Evolutionary conservation across 2,329 filamentous ascomycete species (phyloP).

Genomic region (Neonectria ditissima): DNA sequence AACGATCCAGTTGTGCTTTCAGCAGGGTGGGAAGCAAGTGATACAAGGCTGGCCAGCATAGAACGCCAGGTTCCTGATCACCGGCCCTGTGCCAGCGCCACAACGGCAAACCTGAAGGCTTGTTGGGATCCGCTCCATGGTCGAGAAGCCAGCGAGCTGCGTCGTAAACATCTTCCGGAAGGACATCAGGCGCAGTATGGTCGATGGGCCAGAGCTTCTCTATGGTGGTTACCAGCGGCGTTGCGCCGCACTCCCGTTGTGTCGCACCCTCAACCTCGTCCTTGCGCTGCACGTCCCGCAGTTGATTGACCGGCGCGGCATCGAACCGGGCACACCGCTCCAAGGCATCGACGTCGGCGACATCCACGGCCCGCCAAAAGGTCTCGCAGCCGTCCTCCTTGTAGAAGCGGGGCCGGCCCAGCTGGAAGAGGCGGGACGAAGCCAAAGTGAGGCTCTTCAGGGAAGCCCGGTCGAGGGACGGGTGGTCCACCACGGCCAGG

Average conservation of each 20-base stretch:
- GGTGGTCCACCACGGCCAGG: not conserved
- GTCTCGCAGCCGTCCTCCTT: not conserved
- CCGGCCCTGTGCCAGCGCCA: not conserved
- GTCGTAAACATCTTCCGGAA: not conserved
- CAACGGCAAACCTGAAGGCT: not conserved
- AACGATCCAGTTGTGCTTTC: too few relatives aligned
- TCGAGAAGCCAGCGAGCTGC: not conserved
- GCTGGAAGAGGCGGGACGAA: constrained; percentile 5
- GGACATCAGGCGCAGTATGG: not conserved
- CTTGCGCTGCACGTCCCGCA: too few relatives aligned
- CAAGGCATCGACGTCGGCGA: not conserved
- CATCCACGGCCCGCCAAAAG: not conserved
- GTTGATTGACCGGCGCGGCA: not conserved
- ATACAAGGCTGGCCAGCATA: not conserved
- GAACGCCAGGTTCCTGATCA: too few relatives aligned
- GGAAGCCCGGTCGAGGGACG: not conserved
- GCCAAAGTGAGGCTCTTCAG: constrained; percentile 3
- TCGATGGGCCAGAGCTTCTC: constrained; percentile 5
- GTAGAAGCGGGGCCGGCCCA: constrained; percentile 5
- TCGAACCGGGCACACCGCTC: constrained; percentile 4
- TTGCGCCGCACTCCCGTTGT: not conserved
- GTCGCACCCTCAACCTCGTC: too few relatives aligned
- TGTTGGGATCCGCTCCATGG: not conserved
- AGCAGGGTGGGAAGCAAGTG: not conserved
- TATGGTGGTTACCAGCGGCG: constrained; percentile 6